Conservation (phyloP, 495 filamentous ascomycete species). For the Echria macrotheca region DNA sequence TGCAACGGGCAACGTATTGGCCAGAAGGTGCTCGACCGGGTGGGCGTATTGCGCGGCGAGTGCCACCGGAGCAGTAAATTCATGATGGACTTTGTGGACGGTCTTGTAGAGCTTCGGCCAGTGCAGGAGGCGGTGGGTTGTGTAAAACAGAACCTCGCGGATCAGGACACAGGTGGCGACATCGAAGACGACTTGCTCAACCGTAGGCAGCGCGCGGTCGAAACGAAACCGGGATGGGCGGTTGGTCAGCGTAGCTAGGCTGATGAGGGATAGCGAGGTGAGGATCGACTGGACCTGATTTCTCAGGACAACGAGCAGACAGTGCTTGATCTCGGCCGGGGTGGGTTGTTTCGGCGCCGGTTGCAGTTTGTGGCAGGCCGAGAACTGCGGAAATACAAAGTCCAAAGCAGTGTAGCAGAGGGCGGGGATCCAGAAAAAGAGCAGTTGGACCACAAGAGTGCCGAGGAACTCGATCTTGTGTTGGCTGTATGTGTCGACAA, state of each 20-base stretch:
- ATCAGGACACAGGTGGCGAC: constrained; percentile 40
- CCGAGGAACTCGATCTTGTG: constrained; percentile 36
- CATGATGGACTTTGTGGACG: constrained; percentile 55
- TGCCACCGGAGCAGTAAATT: constrained; percentile 54
- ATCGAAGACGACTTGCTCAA: constrained; percentile 35
- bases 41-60: constrained; percentile 55
- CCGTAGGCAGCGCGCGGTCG: constrained; percentile 28
- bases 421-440: constrained; percentile 50
- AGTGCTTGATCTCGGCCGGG: constrained; percentile 38
- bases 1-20: constrained; percentile 49
- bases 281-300: constrained; percentile 43
- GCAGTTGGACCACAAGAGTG: constrained; percentile 39
- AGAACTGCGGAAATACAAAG: constrained; percentile 39
- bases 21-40: constrained; percentile 52
- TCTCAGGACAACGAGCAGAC: constrained; percentile 37
- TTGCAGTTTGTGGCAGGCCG: constrained; percentile 52
- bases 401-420: constrained; percentile 41
- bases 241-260: constrained; percentile 8
- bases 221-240: constrained; percentile 34
- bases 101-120: constrained; percentile 39
- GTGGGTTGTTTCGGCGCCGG: constrained; percentile 46
- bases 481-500: constrained; percentile 15
- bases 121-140: constrained; percentile 52
- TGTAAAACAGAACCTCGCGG: constrained; percentile 54
- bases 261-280: constrained; percentile 33